Conservation (phyloP, 2,329 filamentous ascomycete species). For the Exophiala aquamarina region DNA sequence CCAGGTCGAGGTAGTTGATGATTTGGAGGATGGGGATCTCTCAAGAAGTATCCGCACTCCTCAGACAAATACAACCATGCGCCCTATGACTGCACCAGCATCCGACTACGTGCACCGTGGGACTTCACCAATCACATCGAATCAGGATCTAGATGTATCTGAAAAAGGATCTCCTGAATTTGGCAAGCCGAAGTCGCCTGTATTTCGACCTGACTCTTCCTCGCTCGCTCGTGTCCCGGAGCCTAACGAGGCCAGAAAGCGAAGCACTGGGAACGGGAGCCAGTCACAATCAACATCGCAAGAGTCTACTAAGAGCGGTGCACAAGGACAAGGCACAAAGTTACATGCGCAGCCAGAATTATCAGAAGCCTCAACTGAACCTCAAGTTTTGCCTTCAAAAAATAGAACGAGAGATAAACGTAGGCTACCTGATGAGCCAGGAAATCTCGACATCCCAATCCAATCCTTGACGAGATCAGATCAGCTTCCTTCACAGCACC, state of each 20-base stretch:
- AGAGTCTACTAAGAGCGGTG: constrained; percentile 4
- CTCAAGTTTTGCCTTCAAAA: too few species aligned
- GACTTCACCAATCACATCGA: background rate
- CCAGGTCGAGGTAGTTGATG: background rate
- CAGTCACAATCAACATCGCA: constrained; percentile 23
- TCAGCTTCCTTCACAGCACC: too few species aligned
- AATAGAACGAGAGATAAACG: too few species aligned
- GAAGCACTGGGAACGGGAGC: constrained; percentile 12
- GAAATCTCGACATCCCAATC: too few species aligned
- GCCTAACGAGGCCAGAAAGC: constrained; percentile 21
- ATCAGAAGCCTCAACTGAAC: constrained; percentile 1
- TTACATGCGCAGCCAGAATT: background rate
- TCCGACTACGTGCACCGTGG: background rate
- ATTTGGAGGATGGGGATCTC: background rate
- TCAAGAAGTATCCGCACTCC: too few species aligned
- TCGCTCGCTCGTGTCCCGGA: constrained; percentile 14
- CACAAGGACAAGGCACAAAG: constrained; percentile 1
- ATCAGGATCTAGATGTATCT: too few species aligned
- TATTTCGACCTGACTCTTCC: constrained; percentile 25
- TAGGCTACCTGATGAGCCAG: too few species aligned
- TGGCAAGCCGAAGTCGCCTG: constrained; percentile 19
- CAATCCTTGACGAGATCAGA: too few species aligned
- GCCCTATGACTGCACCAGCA: background rate
- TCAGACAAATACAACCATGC: background rate
- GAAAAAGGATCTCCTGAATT: too few species aligned